A percentile compares a stretch with the other conserved stretches of the same genome.
phyloP scores from a whole-genome alignment of 31 red algal genomes.

The Endocladia muricata region DNA sequence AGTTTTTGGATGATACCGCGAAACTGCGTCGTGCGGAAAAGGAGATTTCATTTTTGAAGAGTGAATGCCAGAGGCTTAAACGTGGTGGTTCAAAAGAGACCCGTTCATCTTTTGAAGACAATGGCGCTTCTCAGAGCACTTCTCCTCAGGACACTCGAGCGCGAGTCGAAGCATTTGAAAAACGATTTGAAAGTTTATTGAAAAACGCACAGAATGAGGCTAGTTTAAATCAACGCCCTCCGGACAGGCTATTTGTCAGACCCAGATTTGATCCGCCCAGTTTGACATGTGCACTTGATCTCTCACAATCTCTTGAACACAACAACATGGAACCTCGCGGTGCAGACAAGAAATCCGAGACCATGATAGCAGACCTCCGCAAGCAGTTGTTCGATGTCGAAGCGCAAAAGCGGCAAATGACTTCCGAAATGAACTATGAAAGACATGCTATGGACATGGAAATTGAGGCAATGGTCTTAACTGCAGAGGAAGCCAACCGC shows the following conservation, averaged over 20 bases:
- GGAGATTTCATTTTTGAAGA: slow-evolving; percentile 12
- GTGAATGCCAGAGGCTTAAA: slow-evolving; percentile 25
- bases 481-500: slow-evolving; percentile 28
- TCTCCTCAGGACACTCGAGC: not conserved
- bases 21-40: slow-evolving; percentile 69
- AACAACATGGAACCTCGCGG: not conserved
- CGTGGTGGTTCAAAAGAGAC: not conserved
- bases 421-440: slow-evolving; percentile 47
- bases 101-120: not conserved
- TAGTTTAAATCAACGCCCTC: not conserved
- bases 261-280: too few species aligned
- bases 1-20: slow-evolving; percentile 93
- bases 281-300: not conserved
- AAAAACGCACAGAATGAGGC: not conserved
- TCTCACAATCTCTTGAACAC: not conserved
- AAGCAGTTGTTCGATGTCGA: slow-evolving; percentile 28
- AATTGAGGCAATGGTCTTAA: slow-evolving; percentile 19
- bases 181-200: slow-evolving; percentile 24
- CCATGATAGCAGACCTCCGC: slow-evolving; percentile 27
- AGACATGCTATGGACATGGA: slow-evolving; percentile 49
- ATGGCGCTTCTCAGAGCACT: not conserved
- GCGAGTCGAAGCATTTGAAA: slow-evolving; percentile 1
- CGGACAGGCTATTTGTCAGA: too few species aligned
- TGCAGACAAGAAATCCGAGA: not conserved
- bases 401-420: slow-evolving; percentile 3